Percentiles rank a stretch among this genome's conserved stretches.
Evolutionary conservation across 768 basidiomycete species (phyloP).

Genomic region (Hericium coralloides): DNA sequence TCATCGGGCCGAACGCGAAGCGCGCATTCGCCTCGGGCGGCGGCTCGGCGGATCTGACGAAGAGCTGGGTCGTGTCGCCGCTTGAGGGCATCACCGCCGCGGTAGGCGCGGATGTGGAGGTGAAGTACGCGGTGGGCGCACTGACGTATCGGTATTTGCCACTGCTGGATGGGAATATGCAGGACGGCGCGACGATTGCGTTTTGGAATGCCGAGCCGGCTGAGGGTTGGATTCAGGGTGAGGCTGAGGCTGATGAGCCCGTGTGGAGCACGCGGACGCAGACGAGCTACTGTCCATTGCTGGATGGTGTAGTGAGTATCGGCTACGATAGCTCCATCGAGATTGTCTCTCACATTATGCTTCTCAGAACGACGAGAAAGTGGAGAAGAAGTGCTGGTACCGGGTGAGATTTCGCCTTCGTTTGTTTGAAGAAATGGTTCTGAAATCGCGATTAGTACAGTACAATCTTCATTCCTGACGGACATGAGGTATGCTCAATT

Average conservation of each 20-base stretch:
- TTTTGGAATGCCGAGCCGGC: slow-evolving; percentile 34
- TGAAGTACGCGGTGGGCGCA: slow-evolving; percentile 24
- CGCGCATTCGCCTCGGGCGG: slow-evolving; percentile 45
- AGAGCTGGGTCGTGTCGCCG: slow-evolving; percentile 49
- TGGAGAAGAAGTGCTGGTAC: slow-evolving; percentile 33
- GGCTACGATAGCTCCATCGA: not conserved
- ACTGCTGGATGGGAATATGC: slow-evolving; percentile 38
- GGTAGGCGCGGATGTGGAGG: not conserved
- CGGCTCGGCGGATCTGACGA: slow-evolving; percentile 44
- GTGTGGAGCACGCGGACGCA: slow-evolving; percentile 32
- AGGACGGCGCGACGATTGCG: slow-evolving; percentile 29
- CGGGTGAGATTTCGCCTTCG: slow-evolving; percentile 23
- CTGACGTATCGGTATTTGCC: slow-evolving; percentile 41
- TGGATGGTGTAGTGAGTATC: slow-evolving; percentile 32
- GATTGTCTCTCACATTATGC: not conserved
- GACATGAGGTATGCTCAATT: too few relatives aligned
- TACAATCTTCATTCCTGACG: slow-evolving; percentile 38
- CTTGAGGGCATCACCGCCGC: slow-evolving; percentile 37
- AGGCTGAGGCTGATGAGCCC: slow-evolving; percentile 13
- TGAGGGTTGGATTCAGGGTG: not conserved
- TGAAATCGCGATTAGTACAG: too few relatives aligned
- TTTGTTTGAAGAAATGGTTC: not conserved
- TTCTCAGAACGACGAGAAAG: slow-evolving; percentile 28
- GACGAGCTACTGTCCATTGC: slow-evolving; percentile 28
- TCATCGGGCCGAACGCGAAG: slow-evolving; percentile 59